Evolutionary conservation across 345 rosid genomes (phyloP).

Genomic region (Aquilaria yunnanensis): DNA sequence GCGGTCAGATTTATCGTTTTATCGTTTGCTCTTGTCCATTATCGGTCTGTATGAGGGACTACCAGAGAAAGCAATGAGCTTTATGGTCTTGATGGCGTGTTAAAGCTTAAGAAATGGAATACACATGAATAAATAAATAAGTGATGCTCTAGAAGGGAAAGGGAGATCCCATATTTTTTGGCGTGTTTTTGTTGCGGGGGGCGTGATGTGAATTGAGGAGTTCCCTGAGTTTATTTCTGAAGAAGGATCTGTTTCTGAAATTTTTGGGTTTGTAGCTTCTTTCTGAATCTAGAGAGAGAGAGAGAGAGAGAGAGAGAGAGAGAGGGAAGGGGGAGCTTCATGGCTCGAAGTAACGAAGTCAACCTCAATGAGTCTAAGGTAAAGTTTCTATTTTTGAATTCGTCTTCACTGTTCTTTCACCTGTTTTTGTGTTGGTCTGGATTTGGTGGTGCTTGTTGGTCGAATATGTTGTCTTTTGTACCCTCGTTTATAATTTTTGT

Average conservation of each 20-base stretch:
- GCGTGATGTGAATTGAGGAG: slow-evolving; percentile 11
- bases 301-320: background rate
- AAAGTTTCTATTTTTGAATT: slow-evolving; percentile 7
- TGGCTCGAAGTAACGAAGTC: slow-evolving; percentile 72
- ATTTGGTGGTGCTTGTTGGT: background rate
- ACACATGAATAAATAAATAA: background rate
- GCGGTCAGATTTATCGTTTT: slow-evolving; percentile 24
- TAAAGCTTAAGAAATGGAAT: background rate
- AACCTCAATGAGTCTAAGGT: slow-evolving; percentile 74
- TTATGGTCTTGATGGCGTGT: background rate
- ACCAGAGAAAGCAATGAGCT: background rate
- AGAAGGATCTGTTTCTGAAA: slow-evolving; percentile 20
- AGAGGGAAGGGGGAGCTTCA: slow-evolving; percentile 14
- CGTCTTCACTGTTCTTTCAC: background rate
- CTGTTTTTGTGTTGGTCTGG: slow-evolving; percentile 1
- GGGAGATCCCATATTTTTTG: background rate
- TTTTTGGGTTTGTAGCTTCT: slow-evolving; percentile 2
- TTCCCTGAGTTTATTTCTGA: slow-evolving; percentile 9
- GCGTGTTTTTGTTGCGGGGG: background rate
- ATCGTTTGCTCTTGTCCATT: slow-evolving; percentile 8
- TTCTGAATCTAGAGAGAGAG: slow-evolving; percentile 3
- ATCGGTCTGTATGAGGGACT: slow-evolving; percentile 3
- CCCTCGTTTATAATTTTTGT: background rate
- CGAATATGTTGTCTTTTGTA: background rate
- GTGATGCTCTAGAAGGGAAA: background rate